Conservation (phyloP, 139 green algal species). For the Chlorella sorokiniana region DNA sequence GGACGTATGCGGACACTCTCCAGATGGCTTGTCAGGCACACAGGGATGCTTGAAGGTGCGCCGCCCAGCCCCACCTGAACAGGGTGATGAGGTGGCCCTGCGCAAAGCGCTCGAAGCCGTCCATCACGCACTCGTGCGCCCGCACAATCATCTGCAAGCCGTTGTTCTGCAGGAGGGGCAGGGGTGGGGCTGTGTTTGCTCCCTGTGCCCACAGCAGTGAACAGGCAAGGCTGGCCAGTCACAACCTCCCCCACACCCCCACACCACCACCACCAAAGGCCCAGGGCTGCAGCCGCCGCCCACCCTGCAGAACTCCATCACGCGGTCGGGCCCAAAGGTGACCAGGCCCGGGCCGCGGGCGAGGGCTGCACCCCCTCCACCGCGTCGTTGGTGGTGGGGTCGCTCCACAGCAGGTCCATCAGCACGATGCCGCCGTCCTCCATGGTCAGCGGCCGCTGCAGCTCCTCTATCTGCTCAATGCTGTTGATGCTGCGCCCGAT, state of each 20-base stretch:
- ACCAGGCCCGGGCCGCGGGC: conserved; percentile 93
- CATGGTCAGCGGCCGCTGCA: conserved; percentile 95
- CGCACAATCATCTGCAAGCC: conserved; percentile 98
- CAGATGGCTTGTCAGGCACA: background rate
- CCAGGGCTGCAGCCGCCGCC: background rate
- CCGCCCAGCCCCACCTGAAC: conserved; percentile 80
- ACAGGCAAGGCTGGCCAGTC: too few relatives aligned
- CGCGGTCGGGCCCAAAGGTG: conserved; percentile 96
- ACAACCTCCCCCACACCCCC: background rate
- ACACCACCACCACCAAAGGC: background rate
- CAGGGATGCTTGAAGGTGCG: background rate
- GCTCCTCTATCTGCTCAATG: conserved; percentile 89
- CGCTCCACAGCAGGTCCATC: conserved; percentile 98
- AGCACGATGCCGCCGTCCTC: conserved; percentile 90
- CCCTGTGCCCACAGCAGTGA: too few relatives aligned
- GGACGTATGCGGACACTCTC: too few relatives aligned
- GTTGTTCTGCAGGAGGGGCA: conserved; percentile 78
- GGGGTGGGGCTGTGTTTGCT: too few relatives aligned
- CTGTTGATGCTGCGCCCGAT: conserved; percentile 91
- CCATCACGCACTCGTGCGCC: conserved; percentile 99
- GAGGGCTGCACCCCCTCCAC: conserved; percentile 94
- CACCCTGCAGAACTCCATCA: conserved; percentile 97
- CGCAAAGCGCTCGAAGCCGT: conserved; percentile 99
- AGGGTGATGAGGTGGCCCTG: conserved; percentile 96
- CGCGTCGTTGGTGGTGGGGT: conserved; percentile 97